A percentile compares a stretch with the other conserved stretches of the same genome.
Conservation (phyloP, 2,329 filamentous ascomycete genomes). For the Beauveria sp. region DNA sequence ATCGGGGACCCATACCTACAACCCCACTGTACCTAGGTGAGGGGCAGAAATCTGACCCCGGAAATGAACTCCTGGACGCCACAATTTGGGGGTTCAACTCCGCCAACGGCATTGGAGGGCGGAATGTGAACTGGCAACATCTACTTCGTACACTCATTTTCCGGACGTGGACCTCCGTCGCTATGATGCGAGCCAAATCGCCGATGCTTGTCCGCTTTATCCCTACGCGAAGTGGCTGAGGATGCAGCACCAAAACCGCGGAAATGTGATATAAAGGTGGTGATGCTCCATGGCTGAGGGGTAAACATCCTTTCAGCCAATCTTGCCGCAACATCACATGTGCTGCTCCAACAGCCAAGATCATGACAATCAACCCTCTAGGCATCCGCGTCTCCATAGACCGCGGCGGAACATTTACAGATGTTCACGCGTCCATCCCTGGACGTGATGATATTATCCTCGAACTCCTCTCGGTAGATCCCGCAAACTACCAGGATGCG, state of each 20-base stretch:
- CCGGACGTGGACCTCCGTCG: constrained; percentile 7
- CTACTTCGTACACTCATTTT: neutral
- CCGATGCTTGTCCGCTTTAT: neutral
- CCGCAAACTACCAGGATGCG: constrained; percentile 64
- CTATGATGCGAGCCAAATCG: neutral
- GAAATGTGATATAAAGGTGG: neutral
- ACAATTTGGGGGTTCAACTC: neutral
- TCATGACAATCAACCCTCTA: constrained; percentile 18
- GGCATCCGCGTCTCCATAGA: constrained; percentile 27
- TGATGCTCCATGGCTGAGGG: neutral
- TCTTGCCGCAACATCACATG: neutral
- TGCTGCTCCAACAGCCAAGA: neutral
- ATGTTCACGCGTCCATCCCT: constrained; percentile 59
- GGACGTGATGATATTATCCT: constrained; percentile 61
- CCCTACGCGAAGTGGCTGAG: neutral
- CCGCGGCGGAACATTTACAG: constrained; percentile 53
- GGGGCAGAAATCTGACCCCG: neutral
- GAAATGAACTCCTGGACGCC: neutral
- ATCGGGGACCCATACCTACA: neutral
- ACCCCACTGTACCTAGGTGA: neutral
- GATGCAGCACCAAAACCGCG: neutral
- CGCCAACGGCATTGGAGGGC: neutral
- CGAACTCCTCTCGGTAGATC: constrained; percentile 66
- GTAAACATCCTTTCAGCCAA: no score
- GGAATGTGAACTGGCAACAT: neutral